Evolutionary conservation across 306 rosid genomes (phyloP), one percentile per base, ranked within the genome.

Genomic region (Quercus suber): DNA sequence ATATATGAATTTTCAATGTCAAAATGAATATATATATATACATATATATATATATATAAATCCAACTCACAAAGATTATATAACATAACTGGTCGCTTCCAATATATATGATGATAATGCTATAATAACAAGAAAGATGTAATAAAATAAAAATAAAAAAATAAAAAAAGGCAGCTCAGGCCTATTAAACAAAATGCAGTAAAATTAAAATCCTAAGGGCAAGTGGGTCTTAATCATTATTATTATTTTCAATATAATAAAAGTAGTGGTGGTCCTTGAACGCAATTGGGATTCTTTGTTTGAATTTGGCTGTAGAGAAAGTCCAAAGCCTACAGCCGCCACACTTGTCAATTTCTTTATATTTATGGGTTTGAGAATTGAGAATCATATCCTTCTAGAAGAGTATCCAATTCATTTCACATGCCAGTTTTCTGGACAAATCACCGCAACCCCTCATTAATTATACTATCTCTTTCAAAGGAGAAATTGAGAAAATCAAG

Each of bases 371-470:
- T 53, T 1, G n/a, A 6, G 55, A 31, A 27, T 53, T 1, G 15
- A 6, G 55, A 31, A 27, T 12, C 28, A 17, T 15, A 80, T 84
- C 73, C 82, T 76, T 84, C 87, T 58, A 68, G 82, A 80, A n/a
- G 27, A 37, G 67, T 8, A n/a, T 79, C 73, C 27, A 17, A 27
- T 76, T 19, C 75, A 71, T 53, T 55, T n/a, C n/a, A 23, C 63
- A 52, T 33, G 5, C 37, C 70, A 55, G 13, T 4, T 12, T 13
- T 49, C 17, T 49, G 53, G 4, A 41, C 12, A 8, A 41, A 41
- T 41, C 45, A 8, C 12, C 0, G 45, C 45, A 41, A 41, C 45
- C 45, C 53, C 53, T 3, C 17, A 12, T 49, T 10, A 64, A 9
- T 51, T 28, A 41, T 49, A 12, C 61, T 75, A 1, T 23, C 23